Conservation (phyloP, 2,329 filamentous ascomycete genomes). For the Elsinoe australis region DNA sequence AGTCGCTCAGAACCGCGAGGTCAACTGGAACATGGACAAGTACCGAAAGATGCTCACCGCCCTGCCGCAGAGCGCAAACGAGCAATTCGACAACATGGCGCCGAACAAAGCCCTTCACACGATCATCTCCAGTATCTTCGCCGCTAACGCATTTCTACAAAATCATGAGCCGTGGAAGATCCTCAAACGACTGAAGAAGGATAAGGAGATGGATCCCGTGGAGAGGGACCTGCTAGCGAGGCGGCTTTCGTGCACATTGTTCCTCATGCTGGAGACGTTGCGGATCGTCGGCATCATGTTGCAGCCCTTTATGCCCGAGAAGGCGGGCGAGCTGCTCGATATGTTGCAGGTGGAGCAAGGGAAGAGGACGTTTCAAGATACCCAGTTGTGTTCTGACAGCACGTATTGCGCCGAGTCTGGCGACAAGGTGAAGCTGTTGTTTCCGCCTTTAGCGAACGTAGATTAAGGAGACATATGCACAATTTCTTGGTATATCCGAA, state of each 20-base stretch:
- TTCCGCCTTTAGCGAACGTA: slow-evolving; percentile 37
- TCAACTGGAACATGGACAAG: slow-evolving; percentile 16
- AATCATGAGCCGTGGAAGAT: slow-evolving; percentile 58
- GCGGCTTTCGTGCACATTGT: slow-evolving; percentile 56
- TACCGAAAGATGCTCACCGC: slow-evolving; percentile 38
- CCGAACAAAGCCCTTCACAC: slow-evolving; percentile 57
- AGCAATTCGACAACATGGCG: slow-evolving; percentile 56
- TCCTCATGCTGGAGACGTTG: slow-evolving; percentile 63
- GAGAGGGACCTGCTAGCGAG: slow-evolving; percentile 25
- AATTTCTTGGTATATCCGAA: no score
- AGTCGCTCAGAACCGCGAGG: background rate
- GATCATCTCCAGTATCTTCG: slow-evolving; percentile 55
- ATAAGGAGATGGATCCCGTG: background rate
- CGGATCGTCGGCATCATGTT: slow-evolving; percentile 76
- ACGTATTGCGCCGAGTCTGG: slow-evolving; percentile 55
- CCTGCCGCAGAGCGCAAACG: slow-evolving; percentile 38
- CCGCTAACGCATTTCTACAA: slow-evolving; percentile 61
- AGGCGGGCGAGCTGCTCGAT: slow-evolving; percentile 65
- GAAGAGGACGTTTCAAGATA: slow-evolving; percentile 44
- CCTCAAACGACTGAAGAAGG: slow-evolving; percentile 8
- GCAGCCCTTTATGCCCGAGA: slow-evolving; percentile 83
- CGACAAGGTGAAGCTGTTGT: slow-evolving; percentile 42
- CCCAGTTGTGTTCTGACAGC: slow-evolving; percentile 41
- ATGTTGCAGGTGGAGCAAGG: slow-evolving; percentile 61
- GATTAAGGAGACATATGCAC: no score